Percentiles rank a stretch among this genome's conserved stretches.
Evolutionary conservation across 176 grass and related monocot genomes (phyloP).

Genomic region (Rhynchospora tenuis): DNA sequence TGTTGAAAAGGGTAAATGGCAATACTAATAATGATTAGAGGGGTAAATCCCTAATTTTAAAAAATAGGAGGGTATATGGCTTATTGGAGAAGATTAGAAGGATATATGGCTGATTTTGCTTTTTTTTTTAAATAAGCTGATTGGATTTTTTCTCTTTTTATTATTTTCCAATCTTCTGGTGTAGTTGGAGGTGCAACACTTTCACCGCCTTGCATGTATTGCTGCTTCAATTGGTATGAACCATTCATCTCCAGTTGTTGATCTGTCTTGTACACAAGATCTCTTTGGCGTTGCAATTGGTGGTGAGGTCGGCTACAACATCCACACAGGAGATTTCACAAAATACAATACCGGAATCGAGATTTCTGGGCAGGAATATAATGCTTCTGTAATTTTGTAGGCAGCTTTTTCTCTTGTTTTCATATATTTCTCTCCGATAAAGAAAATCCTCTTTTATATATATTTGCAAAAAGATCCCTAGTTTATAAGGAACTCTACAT

Average conservation of each 20-base stretch:
- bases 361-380: constrained; percentile 55
- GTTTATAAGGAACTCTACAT: not conserved
- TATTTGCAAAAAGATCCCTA: not conserved
- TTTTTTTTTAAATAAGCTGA: not conserved
- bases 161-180: constrained; percentile 5
- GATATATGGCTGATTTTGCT: too few species aligned
- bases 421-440: not conserved
- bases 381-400: constrained; percentile 70
- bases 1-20: too few species aligned
- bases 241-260: constrained; percentile 58
- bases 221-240: constrained; percentile 48
- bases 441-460: not conserved
- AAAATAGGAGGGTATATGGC: too few species aligned
- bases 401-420: constrained; percentile 10
- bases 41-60: too few species aligned
- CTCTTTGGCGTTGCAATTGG: constrained; percentile 52
- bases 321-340: constrained; percentile 52
- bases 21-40: too few species aligned
- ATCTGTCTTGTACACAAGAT: constrained; percentile 61
- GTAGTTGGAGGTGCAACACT: constrained; percentile 84
- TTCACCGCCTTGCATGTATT: constrained; percentile 66
- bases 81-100: too few species aligned
- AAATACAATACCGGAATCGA: constrained; percentile 73
- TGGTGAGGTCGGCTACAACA: constrained; percentile 75
- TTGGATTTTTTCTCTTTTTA: not conserved